These are phyloP conservation scores for Paramecium tetraurelia DNA, from an alignment of 73 alveolate species.

Conservation along the genomic window DNA sequence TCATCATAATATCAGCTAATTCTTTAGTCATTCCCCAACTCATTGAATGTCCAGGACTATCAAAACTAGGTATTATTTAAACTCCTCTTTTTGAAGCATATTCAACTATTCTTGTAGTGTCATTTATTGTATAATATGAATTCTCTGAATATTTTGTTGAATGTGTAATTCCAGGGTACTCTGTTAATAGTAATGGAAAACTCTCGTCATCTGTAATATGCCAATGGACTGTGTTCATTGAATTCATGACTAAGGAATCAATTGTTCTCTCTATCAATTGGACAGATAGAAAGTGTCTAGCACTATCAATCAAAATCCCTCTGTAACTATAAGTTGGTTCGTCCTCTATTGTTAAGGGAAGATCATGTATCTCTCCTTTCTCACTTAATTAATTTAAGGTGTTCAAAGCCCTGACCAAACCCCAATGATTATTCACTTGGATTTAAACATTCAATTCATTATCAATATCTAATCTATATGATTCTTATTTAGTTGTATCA, in stretches of 20 bases:
- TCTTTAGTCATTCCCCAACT: slow-evolving; percentile 53
- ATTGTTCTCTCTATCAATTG: slow-evolving; percentile 63
- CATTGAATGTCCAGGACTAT: slow-evolving; percentile 80
- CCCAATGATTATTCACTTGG: slow-evolving; percentile 26
- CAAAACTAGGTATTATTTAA: slow-evolving; percentile 84
- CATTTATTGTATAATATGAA: slow-evolving; percentile 67
- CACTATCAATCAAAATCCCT: slow-evolving; percentile 87
- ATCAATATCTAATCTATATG: neutral
- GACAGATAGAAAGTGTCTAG: slow-evolving; percentile 74
- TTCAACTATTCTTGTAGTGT: slow-evolving; percentile 66
- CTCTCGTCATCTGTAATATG: slow-evolving; percentile 87
- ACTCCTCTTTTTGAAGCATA: slow-evolving; percentile 75
- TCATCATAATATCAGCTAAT: slow-evolving; percentile 1
- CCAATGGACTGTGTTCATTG: slow-evolving; percentile 82
- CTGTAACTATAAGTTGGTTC: slow-evolving; percentile 79
- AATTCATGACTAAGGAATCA: slow-evolving; percentile 68
- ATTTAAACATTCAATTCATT: neutral
- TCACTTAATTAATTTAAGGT: slow-evolving; percentile 30
- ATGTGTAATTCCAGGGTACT: slow-evolving; percentile 69
- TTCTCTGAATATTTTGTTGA: slow-evolving; percentile 71
- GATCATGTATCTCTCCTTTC: neutral
- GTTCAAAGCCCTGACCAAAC: slow-evolving; percentile 17
- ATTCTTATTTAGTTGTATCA: neutral
- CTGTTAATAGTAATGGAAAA: slow-evolving; percentile 71
- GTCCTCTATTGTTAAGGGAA: slow-evolving; percentile 70